A percentile compares a stretch with the other conserved stretches of the same genome.
These are phyloP conservation scores for Hypholoma fasciculare DNA, from an alignment of 768 basidiomycete genomes.

Conservation along the genomic window DNA sequence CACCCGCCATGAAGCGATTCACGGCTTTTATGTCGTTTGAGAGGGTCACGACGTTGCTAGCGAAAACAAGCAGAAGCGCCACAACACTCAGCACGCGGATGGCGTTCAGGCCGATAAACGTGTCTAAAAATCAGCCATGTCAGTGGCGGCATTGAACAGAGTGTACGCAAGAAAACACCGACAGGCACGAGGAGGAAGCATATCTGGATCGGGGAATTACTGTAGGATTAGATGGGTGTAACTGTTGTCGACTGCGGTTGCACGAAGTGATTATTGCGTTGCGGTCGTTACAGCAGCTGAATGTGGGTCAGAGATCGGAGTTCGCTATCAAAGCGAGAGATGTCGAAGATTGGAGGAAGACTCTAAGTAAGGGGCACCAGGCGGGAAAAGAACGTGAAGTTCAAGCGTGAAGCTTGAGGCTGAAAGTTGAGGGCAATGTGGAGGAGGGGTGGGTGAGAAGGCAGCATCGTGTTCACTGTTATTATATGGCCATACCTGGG, in stretches of 20 bases:
- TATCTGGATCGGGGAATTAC: conserved; percentile 11
- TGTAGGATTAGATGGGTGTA: not conserved
- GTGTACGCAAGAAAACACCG: conserved; percentile 12
- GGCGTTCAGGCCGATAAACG: conserved; percentile 78
- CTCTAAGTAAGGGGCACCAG: conserved; percentile 13
- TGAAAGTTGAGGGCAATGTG: not conserved
- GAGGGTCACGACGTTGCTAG: conserved; percentile 75
- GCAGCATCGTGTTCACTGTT: conserved; percentile 8
- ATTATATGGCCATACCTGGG: conserved; percentile 11
- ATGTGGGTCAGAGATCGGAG: not conserved
- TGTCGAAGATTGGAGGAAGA: not conserved
- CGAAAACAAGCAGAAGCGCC: conserved; percentile 74
- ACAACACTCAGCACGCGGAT: conserved; percentile 81
- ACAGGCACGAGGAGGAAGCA: conserved; percentile 42
- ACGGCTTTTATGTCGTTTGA: conserved; percentile 76
- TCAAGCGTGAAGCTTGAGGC: conserved; percentile 5
- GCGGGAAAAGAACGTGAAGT: conserved; percentile 18
- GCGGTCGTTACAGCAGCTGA: conserved; percentile 1
- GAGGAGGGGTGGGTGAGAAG: conserved; percentile 1
- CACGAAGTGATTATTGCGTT: not conserved
- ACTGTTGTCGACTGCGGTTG: not conserved
- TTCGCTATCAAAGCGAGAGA: conserved; percentile 20
- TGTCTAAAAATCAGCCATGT: conserved; percentile 31
- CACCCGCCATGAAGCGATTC: conserved; percentile 56
- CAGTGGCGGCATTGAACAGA: not conserved